phyloP scores from a whole-genome alignment of 164 flowering plant genomes.

The Sedum album region DNA sequence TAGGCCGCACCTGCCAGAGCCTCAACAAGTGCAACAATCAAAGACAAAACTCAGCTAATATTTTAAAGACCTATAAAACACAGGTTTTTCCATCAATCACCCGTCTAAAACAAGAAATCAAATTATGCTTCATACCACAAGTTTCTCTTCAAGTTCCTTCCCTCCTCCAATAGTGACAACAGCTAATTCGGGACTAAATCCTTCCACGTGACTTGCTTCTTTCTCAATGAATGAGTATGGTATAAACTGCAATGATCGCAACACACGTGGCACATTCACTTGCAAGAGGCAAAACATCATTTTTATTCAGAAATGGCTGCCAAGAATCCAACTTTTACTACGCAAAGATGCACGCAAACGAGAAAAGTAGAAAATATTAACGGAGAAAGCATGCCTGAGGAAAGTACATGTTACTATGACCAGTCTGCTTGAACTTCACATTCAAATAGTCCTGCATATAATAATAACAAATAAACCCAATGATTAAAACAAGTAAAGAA shows the following conservation, averaged over 20 bases:
- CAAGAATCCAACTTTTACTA: not conserved
- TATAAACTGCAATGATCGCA: slow-evolving; percentile 59
- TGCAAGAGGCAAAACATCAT: not conserved
- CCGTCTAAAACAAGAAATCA: not conserved
- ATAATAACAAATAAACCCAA: not conserved
- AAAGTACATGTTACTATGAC: slow-evolving; percentile 93
- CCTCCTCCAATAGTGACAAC: slow-evolving; percentile 95
- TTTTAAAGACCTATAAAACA: not conserved
- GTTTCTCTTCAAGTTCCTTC: slow-evolving; percentile 94
- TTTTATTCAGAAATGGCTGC: not conserved
- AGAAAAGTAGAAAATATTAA: not conserved
- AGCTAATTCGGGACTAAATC: slow-evolving; percentile 95
- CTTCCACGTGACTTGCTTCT: slow-evolving; percentile 99
- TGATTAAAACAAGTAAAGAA: not conserved
- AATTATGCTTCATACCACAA: slow-evolving; percentile 60
- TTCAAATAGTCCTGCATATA: slow-evolving; percentile 83
- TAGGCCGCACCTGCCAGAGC: slow-evolving; percentile 94
- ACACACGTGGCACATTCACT: not conserved
- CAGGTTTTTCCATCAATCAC: not conserved
- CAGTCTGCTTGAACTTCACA: slow-evolving; percentile 93
- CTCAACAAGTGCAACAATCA: slow-evolving; percentile 66
- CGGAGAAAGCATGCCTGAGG: slow-evolving; percentile 55
- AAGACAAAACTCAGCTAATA: slow-evolving; percentile 45
- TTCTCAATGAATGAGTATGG: slow-evolving; percentile 96
- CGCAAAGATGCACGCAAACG: not conserved